Evolutionary conservation across 257 asterid genomes (phyloP), one percentile per base, ranked within the genome.

Genomic region (Apocynum venetum): DNA sequence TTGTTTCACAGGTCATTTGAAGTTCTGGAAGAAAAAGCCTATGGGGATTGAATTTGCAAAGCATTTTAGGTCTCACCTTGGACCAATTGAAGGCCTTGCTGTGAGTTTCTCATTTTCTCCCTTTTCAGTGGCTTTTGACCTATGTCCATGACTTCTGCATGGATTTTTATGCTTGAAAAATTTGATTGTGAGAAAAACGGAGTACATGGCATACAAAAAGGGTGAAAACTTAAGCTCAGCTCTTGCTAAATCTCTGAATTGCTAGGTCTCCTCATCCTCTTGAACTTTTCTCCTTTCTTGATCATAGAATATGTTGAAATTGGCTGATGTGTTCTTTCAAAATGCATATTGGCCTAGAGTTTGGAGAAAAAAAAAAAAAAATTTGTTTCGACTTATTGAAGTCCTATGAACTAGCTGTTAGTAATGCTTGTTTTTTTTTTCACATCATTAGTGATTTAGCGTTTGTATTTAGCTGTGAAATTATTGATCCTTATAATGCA

Each of bases 1-100:
- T 60, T 78, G 46, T 78, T 78, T 78, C 82, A 36, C 90, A 96
- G 98, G 99, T 70, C 99, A 96, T 83, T 74, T 96, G 84, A 96
- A 96, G 86, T 96, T 96, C 81, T 96, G 99, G 99, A 96, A 96
- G 89, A 93, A 96, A 85, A 93, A 88, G 79, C 56, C 95, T 44
- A 20, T 82, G 8, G 99, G 99, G 63, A 82, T 93, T 79, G 98
- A 96, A 87, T 96, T 93, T 83, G 99, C 99, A 8, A 96, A 96
- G 82, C 99, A 96, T 81, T 96, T 91, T 82, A 89, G 98, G 83
- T 96, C 99, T 64, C 99, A 96, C 85, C 98, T 96, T 78, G 99
- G 98, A 81, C 95, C 98, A 78, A 90, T 96, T 80, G 98, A 93
- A 87, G 99, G 98, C 71, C 89, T 96, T 72, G 94, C 99, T 20